Conservation (phyloP, 768 basidiomycete species). For the Lepiota subincarnata region DNA sequence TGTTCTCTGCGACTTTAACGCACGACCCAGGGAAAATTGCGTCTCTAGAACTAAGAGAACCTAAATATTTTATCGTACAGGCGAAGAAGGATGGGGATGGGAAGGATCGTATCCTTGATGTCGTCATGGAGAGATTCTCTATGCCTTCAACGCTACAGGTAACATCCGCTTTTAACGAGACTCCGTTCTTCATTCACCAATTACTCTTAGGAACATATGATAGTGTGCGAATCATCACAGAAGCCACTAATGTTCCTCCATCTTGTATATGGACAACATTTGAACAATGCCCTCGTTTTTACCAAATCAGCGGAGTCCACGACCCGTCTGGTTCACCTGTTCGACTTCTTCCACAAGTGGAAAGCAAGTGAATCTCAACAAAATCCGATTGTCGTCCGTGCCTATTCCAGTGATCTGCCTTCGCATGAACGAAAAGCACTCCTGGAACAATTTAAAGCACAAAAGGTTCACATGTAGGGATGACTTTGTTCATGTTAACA, state of each 20-base stretch:
- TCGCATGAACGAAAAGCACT: constrained; percentile 69
- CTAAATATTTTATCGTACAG: constrained; percentile 88
- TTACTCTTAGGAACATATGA: constrained; percentile 73
- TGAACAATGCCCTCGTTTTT: constrained; percentile 82
- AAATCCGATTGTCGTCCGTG: constrained; percentile 44
- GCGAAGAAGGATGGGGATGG: constrained; percentile 34
- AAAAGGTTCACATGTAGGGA: constrained; percentile 79
- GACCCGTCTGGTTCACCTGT: constrained; percentile 70
- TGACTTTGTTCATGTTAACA: background rate
- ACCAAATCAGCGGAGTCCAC: constrained; percentile 97
- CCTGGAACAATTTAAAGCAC: constrained; percentile 75
- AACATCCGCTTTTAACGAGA: background rate
- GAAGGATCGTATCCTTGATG: constrained; percentile 38
- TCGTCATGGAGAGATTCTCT: constrained; percentile 72
- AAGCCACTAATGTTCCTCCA: constrained; percentile 92
- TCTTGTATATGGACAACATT: constrained; percentile 59
- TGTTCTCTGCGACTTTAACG: constrained; percentile 96
- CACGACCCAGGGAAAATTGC: constrained; percentile 92
- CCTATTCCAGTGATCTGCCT: constrained; percentile 87
- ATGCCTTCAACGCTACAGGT: constrained; percentile 80
- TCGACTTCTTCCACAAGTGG: constrained; percentile 69
- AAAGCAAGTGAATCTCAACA: constrained; percentile 14
- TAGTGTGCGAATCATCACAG: constrained; percentile 69
- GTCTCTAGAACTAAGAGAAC: constrained; percentile 69
- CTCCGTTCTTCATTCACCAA: background rate